Conservation (phyloP, 31 red algal species). For the Asparagopsis taxiformis region DNA sequence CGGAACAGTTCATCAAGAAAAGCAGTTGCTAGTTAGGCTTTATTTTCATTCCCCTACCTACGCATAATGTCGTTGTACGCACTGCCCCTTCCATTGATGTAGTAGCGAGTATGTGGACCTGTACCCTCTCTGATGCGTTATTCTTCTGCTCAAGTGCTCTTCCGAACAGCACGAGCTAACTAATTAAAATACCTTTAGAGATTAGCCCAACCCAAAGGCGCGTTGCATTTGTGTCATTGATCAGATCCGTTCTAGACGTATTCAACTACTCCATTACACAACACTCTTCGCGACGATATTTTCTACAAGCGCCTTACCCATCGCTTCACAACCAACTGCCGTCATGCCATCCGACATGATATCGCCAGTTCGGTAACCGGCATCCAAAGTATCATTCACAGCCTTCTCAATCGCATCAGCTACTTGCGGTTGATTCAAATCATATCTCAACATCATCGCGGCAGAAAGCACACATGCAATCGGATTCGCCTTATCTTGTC, state of each 20-base stretch:
- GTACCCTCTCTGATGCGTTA: background rate
- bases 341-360: conserved; percentile 87
- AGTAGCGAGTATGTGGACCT: too few species aligned
- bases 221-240: background rate
- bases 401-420: conserved; percentile 81
- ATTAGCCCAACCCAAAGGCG: background rate
- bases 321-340: conserved; percentile 75
- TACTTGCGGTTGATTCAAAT: conserved; percentile 68
- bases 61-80: background rate
- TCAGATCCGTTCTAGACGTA: too few species aligned
- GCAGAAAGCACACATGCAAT: conserved; percentile 88
- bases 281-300: conserved; percentile 9
- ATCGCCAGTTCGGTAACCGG: conserved; percentile 81
- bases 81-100: background rate
- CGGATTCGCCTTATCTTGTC: conserved; percentile 94
- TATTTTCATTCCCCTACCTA: too few species aligned
- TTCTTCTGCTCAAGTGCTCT: background rate
- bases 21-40: conserved; percentile 41
- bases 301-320: conserved; percentile 73
- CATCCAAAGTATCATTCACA: conserved; percentile 76
- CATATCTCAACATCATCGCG: conserved; percentile 92
- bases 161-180: background rate
- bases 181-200: conserved; percentile 1
- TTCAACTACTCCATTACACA: too few species aligned
- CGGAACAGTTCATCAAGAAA: conserved; percentile 37